phyloP scores from a whole-genome alignment of 179 eudicot species.

The Actinidia arguta region DNA sequence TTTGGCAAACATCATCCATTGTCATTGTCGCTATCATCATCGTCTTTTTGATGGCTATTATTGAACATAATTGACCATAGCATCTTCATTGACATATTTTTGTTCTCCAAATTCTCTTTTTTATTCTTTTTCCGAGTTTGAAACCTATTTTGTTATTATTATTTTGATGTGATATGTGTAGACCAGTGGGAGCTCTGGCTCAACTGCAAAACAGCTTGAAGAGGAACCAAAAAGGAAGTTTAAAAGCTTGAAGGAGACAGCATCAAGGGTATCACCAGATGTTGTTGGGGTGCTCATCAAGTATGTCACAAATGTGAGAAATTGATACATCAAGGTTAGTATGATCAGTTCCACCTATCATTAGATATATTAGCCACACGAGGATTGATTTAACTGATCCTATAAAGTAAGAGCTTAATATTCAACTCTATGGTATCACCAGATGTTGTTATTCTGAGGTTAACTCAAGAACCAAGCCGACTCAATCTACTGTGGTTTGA shows the following conservation, averaged over 20 bases:
- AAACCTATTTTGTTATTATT: too few relatives aligned
- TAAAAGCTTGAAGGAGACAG: slow-evolving; percentile 35
- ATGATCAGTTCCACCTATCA: neutral
- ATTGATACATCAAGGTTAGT: slow-evolving; percentile 25
- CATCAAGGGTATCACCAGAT: slow-evolving; percentile 45
- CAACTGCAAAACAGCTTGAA: slow-evolving; percentile 53
- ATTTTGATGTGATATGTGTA: slow-evolving; percentile 8
- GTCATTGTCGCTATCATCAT: neutral
- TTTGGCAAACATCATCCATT: neutral
- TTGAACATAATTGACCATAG: neutral
- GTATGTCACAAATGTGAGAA: slow-evolving; percentile 39
- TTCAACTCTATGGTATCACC: too few relatives aligned
- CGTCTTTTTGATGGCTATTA: neutral
- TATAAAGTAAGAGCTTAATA: too few relatives aligned
- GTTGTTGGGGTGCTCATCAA: slow-evolving; percentile 46
- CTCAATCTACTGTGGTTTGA: neutral
- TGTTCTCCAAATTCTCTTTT: neutral
- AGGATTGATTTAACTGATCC: too few relatives aligned
- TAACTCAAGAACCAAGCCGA: neutral
- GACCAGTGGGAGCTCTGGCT: slow-evolving; percentile 55
- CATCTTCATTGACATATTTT: neutral
- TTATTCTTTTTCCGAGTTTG: neutral
- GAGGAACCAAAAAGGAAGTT: slow-evolving; percentile 52
- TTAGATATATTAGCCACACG: neutral
- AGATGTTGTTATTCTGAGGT: too few relatives aligned